These are phyloP conservation scores for Stylosanthes scabra DNA, from an alignment of 331 rosid genomes.

Conservation along the genomic window DNA sequence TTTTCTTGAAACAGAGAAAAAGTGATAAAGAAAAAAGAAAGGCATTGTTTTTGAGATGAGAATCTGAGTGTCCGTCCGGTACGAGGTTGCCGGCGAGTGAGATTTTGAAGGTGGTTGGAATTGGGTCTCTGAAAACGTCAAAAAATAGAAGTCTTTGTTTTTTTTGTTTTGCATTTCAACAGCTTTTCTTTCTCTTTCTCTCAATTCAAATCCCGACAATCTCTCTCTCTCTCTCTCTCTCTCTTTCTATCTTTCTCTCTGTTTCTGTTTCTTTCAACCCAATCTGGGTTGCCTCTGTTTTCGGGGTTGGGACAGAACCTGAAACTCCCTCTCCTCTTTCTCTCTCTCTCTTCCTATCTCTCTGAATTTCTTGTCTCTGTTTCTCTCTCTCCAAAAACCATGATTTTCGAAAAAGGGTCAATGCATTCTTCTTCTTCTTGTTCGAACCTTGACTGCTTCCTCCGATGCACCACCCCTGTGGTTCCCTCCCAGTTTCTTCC, in stretches of 20 bases:
- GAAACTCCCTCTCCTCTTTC: constrained; percentile 31
- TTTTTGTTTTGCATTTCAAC: constrained; percentile 46
- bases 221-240: constrained; percentile 36
- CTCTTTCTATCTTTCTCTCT: not conserved
- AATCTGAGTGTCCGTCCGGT: no score
- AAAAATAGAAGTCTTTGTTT: constrained; percentile 70
- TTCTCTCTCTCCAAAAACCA: constrained; percentile 34
- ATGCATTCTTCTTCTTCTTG: constrained; percentile 61
- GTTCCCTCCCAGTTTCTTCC: constrained; percentile 82
- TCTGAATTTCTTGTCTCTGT: constrained; percentile 17
- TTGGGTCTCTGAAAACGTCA: constrained; percentile 55
- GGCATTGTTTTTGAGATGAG: no score
- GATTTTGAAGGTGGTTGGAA: constrained; percentile 53
- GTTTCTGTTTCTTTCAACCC: constrained; percentile 6
- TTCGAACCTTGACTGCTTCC: constrained; percentile 84
- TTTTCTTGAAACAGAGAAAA: no score
- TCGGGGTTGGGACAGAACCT: constrained; percentile 75
- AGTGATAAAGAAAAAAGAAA: no score
- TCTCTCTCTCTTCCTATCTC: no score
- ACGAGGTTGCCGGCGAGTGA: no score
- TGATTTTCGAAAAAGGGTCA: constrained; percentile 75
- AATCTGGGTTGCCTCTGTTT: constrained; percentile 52
- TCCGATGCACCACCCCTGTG: constrained; percentile 80
- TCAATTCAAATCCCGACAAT: constrained; percentile 55
- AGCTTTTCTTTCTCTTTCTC: constrained; percentile 24